These are phyloP conservation scores for Aquanectria penicillioides DNA, from an alignment of 2,329 filamentous ascomycete genomes.

Conservation along the genomic window DNA sequence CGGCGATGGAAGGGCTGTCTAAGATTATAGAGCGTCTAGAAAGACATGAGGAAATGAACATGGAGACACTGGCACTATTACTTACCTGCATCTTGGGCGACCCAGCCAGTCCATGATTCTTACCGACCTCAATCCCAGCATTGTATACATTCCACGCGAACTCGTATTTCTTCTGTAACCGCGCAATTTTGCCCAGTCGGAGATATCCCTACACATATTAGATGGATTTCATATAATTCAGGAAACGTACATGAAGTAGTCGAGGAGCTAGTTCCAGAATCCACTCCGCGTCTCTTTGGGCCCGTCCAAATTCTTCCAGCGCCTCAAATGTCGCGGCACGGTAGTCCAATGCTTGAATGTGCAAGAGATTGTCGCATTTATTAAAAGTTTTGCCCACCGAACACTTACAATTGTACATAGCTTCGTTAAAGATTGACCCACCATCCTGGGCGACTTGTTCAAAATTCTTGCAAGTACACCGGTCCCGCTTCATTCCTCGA, in stretches of 20 bases:
- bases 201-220: constrained; percentile 51
- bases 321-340: constrained; percentile 53
- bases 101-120: constrained; percentile 37
- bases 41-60: constrained; percentile 1
- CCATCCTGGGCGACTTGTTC: constrained; percentile 45
- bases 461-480: constrained; percentile 53
- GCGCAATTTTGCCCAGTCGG: constrained; percentile 52
- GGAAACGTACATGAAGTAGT: constrained; percentile 48
- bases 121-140: constrained; percentile 49
- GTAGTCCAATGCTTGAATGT: constrained; percentile 54
- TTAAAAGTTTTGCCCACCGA: constrained; percentile 49
- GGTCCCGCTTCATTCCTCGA: constrained; percentile 46
- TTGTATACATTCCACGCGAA: constrained; percentile 54
- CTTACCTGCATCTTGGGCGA: constrained; percentile 49
- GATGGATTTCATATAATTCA: not conserved
- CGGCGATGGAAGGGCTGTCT: constrained; percentile 48
- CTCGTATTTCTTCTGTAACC: constrained; percentile 49
- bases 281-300: constrained; percentile 54
- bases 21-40: constrained; percentile 47
- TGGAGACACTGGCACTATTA: not conserved
- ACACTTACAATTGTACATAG: constrained; percentile 53
- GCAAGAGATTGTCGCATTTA: constrained; percentile 50
- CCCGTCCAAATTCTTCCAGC: constrained; percentile 49
- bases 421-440: constrained; percentile 54
- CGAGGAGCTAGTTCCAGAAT: constrained; percentile 54